phyloP scores from a whole-genome alignment of 495 filamentous ascomycete species.

The Penicillium salamii region DNA sequence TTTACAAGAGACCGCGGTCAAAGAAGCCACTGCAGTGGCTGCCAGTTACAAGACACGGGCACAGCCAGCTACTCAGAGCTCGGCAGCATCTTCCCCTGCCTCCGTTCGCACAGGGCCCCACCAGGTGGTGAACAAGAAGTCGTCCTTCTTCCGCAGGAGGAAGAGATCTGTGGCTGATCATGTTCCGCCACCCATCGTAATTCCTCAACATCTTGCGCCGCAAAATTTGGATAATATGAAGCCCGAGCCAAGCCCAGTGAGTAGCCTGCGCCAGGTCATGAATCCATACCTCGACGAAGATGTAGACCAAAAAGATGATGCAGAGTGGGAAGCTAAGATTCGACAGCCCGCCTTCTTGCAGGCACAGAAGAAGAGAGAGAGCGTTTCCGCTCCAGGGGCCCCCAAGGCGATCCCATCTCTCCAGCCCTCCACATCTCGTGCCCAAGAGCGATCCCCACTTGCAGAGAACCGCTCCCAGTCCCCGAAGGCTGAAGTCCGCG shows the following conservation, averaged over 20 bases:
- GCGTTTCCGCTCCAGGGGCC: slow-evolving; percentile 16
- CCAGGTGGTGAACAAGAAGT: slow-evolving; percentile 77
- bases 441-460: slow-evolving; percentile 47
- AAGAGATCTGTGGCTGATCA: slow-evolving; percentile 77
- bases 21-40: slow-evolving; percentile 19
- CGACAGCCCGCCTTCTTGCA: slow-evolving; percentile 14
- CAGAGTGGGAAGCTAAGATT: slow-evolving; percentile 17
- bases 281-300: slow-evolving; percentile 66
- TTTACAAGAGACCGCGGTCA: slow-evolving; percentile 27
- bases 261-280: slow-evolving; percentile 87
- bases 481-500: slow-evolving; percentile 17
- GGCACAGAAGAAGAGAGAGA: slow-evolving; percentile 28
- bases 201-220: slow-evolving; percentile 32
- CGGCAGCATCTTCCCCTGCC: slow-evolving; percentile 30
- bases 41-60: slow-evolving; percentile 20
- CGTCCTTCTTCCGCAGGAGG: slow-evolving; percentile 88
- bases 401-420: slow-evolving; percentile 25
- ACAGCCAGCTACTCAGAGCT: slow-evolving; percentile 24
- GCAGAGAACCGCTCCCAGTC: slow-evolving; percentile 46
- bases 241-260: slow-evolving; percentile 68
- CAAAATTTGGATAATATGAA: slow-evolving; percentile 31
- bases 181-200: slow-evolving; percentile 47
- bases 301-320: slow-evolving; percentile 22
- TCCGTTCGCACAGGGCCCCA: slow-evolving; percentile 42
- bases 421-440: slow-evolving; percentile 22